Evolutionary conservation across 129 eudicot species (phyloP), one percentile per base, ranked within the genome.

Genomic region (Smallanthus sonchifolius): DNA sequence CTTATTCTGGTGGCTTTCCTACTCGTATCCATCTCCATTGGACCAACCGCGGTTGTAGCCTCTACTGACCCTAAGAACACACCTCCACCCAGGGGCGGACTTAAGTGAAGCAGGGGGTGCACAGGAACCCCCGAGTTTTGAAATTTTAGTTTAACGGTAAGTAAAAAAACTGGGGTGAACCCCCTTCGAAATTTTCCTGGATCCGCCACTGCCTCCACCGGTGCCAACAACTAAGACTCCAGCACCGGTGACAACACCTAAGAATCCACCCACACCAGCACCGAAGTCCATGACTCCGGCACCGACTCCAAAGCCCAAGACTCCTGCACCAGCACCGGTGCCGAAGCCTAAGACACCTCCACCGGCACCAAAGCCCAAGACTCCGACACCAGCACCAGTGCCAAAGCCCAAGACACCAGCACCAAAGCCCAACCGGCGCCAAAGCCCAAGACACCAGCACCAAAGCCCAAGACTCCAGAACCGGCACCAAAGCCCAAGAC

Each of bases 1-100:
- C 57, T 40, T 72, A 32, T 89, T 63, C 16, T 83, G 35, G 78
- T 86, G 74, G 77, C 86, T 65, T 67, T 86, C 62, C 86, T 89
- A 2, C 68, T 89, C 32, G 65, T 80, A 3, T 73, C 80, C 70
- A 28, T 82, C 75, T 71, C 85, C 20, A 40, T 83, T 32, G 88
- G 81, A 34, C 62, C 82, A 4, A 62, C 67, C 52, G 43, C 15
- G 88, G 79, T 24, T 24, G 1, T 24, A 24, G 30, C 30, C 30
- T 0, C 16, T 39, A 42, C 19, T 4, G 81, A 76, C n/a, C 45
- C 52, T 39, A 67, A 59, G 37, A 80, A 79, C 35, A 59, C 64
- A 16, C 61, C 62, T 0, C 3, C 32, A 38, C 73, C 59, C n/a
- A n/a, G n/a, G n/a, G n/a, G n/a, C n/a, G n/a, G n/a, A n/a, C n/a